A percentile compares a stretch with the other conserved stretches of the same genome.
These are phyloP conservation scores for Tephrocybe sp. DNA, from an alignment of 768 basidiomycete genomes.

Conservation along the genomic window DNA sequence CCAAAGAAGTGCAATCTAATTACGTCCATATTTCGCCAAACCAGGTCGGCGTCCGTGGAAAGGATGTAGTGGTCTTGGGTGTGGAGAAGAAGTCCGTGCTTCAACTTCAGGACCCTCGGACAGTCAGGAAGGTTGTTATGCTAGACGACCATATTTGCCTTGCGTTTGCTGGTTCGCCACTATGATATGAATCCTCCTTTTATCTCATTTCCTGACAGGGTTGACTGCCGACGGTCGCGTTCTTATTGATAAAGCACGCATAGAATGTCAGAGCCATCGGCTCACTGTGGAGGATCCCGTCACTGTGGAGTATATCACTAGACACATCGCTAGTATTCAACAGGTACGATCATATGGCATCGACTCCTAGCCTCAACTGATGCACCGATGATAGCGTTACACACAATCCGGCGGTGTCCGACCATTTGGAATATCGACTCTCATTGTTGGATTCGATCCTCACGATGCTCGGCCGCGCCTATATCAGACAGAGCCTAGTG, in stretches of 20 bases:
- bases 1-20: conserved; percentile 3
- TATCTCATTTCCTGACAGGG: conserved; percentile 46
- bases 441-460: conserved; percentile 97
- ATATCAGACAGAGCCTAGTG: conserved; percentile 97
- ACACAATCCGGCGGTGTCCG: conserved; percentile 99
- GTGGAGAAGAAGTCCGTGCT: conserved; percentile 99
- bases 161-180: conserved; percentile 85
- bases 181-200: not conserved
- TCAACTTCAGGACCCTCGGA: conserved; percentile 96
- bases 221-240: conserved; percentile 97
- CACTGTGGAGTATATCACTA: conserved; percentile 96
- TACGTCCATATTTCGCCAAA: not conserved
- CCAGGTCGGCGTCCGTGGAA: conserved; percentile 94
- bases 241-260: conserved; percentile 94
- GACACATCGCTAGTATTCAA: conserved; percentile 98
- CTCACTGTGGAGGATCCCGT: conserved; percentile 98
- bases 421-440: conserved; percentile 96
- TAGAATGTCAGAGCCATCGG: conserved; percentile 97
- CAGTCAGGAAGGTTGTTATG: conserved; percentile 97
- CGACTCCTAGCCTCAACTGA: not conserved
- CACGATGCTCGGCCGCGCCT: conserved; percentile 83
- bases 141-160: conserved; percentile 96
- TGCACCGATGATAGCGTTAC: conserved; percentile 61
- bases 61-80: conserved; percentile 92
- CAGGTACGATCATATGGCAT: conserved; percentile 55